Evolutionary conservation across 805 yeast species (phyloP), one percentile per base, ranked within the genome.

Genomic region (Zygotorulaspora sp.): DNA sequence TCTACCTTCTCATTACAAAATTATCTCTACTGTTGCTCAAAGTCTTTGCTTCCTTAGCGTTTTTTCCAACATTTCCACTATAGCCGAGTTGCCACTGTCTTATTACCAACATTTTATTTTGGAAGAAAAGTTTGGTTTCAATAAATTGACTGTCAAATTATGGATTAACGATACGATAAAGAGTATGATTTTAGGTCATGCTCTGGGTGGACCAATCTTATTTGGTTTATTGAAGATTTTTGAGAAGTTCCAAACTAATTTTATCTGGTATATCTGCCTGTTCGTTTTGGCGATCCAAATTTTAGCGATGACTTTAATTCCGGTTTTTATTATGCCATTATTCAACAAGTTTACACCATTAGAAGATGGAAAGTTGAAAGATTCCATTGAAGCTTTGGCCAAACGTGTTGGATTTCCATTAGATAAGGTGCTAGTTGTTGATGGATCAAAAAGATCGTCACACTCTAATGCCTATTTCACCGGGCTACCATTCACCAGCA

Each of bases 391-490:
- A 62, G 68, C 75, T 12, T 75, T 92, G 47, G 96, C 97, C 13
- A 58, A 68, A 11, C 65, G 72, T 37, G 83, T 85, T 57, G 69
- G 77, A 23, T 92, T 92, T 77, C 99, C 98, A 44, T 74, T 90
- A 57, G 76, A 81, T 40, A 79, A 87, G 55, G 68, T 92, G 38
- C 86, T 75, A 54, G 97, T 89, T 32, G 79, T 89, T 57, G 99
- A 92, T 61, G 97, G 97, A n/a, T 89, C 97, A 28, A 86, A 83
- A 58, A 82, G 97, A 69, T 86, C 96, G 1, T 78, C 94, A 6
- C 98, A 92, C 65, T 90, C 97, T 6, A 92, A 92, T 58, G 99
- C 99, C 29, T 90, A 87, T 62, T 92, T 92, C 59, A 77, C 84
- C 50, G 99, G 99, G 4, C 72, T 92, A 53, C 98, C 98, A 27